Percentiles rank a stretch among this genome's conserved stretches.
phyloP scores from a whole-genome alignment of 192 early-diverging fungal species.

The Ambispora gerdemannii region DNA sequence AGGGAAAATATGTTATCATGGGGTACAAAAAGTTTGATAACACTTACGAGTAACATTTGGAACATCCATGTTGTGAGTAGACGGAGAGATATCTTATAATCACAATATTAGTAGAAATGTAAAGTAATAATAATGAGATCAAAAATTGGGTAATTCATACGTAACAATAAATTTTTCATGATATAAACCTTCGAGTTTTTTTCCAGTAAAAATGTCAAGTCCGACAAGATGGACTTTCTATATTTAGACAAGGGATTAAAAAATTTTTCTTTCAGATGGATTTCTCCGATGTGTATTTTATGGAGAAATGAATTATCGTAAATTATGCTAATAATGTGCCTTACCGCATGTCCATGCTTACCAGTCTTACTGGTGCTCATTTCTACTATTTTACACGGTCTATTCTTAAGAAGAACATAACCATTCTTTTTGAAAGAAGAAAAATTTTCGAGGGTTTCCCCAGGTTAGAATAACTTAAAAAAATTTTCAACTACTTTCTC shows the following conservation, averaged over 20 bases:
- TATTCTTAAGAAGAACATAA: slow-evolving; percentile 96
- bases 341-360: slow-evolving; percentile 97
- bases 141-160: background rate
- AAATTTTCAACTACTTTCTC: background rate
- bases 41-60: slow-evolving; percentile 80
- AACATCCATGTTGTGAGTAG: slow-evolving; percentile 99
- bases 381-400: slow-evolving; percentile 99
- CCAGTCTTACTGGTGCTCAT: slow-evolving; percentile 99
- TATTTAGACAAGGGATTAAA: background rate
- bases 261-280: too few species aligned
- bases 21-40: background rate
- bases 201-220: slow-evolving; percentile 96
- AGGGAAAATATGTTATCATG: background rate
- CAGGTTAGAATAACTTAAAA: background rate
- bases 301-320: background rate
- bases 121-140: background rate
- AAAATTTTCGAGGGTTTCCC: background rate
- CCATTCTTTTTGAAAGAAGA: slow-evolving; percentile 59
- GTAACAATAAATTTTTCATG: background rate
- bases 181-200: slow-evolving; percentile 78
- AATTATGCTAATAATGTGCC: background rate
- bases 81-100: slow-evolving; percentile 98
- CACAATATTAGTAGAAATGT: too few species aligned
- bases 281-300: too few species aligned
- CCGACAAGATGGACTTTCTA: slow-evolving; percentile 92